These are phyloP conservation scores for Yarrowia galli DNA, from an alignment of 1,139 yeast genomes.

Conservation along the genomic window DNA sequence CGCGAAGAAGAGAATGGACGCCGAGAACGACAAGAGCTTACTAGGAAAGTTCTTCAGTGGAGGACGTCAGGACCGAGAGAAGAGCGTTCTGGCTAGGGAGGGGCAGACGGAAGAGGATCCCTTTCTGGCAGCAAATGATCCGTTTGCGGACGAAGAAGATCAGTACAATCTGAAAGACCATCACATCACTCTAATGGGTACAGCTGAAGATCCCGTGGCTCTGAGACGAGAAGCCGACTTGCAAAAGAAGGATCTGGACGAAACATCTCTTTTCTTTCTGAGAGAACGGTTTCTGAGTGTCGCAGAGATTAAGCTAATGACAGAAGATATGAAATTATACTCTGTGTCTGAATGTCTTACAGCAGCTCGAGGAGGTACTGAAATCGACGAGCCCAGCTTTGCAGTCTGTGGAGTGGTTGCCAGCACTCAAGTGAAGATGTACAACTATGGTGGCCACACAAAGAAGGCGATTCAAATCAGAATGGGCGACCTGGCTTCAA, in stretches of 20 bases:
- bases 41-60: background rate
- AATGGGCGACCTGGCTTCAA: background rate
- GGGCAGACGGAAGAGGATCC: background rate
- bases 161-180: background rate
- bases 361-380: background rate
- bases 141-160: background rate
- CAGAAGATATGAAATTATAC: background rate
- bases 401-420: slow-evolving; percentile 9
- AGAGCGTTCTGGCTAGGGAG: background rate
- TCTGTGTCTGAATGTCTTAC: slow-evolving; percentile 1
- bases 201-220: slow-evolving; percentile 3
- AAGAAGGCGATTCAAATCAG: background rate
- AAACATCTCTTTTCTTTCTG: background rate
- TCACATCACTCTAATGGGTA: background rate
- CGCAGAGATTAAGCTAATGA: background rate
- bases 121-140: background rate
- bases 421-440: background rate
- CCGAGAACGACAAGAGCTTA: background rate
- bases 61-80: background rate
- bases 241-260: background rate
- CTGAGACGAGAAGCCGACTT: slow-evolving; percentile 6
- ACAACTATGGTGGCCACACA: background rate
- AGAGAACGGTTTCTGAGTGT: slow-evolving; percentile 6
- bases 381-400: slow-evolving; percentile 7
- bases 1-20: background rate